Conservation (phyloP, 2,329 filamentous ascomycete species). For the Ramularia endophylla region DNA sequence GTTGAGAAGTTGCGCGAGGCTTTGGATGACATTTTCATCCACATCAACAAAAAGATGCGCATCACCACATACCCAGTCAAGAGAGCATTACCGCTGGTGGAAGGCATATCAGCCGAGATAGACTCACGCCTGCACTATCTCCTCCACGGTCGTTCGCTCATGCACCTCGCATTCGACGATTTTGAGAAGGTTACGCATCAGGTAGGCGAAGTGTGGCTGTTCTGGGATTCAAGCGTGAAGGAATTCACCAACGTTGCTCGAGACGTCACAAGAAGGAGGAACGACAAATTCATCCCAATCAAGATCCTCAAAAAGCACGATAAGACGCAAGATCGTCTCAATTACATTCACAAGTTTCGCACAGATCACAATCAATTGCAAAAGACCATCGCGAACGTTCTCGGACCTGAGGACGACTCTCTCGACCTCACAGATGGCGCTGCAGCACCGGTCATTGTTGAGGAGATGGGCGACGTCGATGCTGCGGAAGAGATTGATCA, state of each 20-base stretch:
- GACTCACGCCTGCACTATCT: conserved; percentile 80
- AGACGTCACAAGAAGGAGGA: conserved; percentile 85
- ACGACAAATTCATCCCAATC: conserved; percentile 98
- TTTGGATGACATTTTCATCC: conserved; percentile 80
- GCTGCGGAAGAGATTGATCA: conserved; percentile 94
- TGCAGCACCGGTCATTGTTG: conserved; percentile 66
- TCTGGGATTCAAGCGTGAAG: conserved; percentile 94
- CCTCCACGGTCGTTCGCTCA: conserved; percentile 77
- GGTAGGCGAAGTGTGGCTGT: conserved; percentile 77
- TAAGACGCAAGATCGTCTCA: conserved; percentile 82
- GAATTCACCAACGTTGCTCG: conserved; percentile 97
- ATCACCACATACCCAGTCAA: conserved; percentile 94
- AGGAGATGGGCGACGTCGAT: conserved; percentile 95
- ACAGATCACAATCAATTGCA: conserved; percentile 98
- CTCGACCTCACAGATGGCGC: conserved; percentile 50
- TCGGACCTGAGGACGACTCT: conserved; percentile 58
- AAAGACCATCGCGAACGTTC: conserved; percentile 92
- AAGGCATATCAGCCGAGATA: conserved; percentile 91
- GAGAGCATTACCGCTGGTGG: conserved; percentile 86
- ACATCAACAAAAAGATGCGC: conserved; percentile 96
- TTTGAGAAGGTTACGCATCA: conserved; percentile 81
- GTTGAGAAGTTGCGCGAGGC: conserved; percentile 84
- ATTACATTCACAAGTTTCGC: conserved; percentile 90
- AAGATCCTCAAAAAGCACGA: conserved; percentile 86
- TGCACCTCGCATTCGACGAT: conserved; percentile 87